Conservation (phyloP, 352 stramenopile genomes). For the Blastocystis sp. region DNA sequence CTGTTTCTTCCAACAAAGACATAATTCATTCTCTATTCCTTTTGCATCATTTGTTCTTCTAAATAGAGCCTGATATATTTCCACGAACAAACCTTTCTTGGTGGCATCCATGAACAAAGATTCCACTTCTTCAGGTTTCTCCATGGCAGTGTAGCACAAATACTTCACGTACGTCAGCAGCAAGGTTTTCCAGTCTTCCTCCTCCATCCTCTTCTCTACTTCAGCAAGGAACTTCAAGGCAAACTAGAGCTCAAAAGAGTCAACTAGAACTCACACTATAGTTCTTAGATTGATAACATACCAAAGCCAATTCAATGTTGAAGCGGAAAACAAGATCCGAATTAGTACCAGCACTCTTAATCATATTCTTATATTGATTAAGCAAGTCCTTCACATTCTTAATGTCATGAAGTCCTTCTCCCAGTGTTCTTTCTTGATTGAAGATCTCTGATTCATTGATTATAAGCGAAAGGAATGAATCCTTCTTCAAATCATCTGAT, state of each 20-base stretch:
- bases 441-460: constrained; percentile 49
- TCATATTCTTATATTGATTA: constrained; percentile 7
- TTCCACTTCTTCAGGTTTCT: not conserved
- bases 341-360: not conserved
- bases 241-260: not conserved
- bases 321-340: not conserved
- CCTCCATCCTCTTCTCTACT: not conserved
- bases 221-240: not conserved
- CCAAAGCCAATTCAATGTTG: constrained; percentile 13
- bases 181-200: not conserved
- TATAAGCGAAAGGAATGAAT: not conserved
- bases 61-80: not conserved
- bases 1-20: not conserved
- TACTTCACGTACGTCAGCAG: not conserved
- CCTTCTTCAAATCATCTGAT: not conserved
- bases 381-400: constrained; percentile 32
- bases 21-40: not conserved
- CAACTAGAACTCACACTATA: not conserved
- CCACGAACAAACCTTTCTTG: too few relatives aligned
- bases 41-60: not conserved
- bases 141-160: not conserved
- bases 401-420: not conserved
- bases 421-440: not conserved
- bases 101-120: too few relatives aligned
- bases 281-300: constrained; percentile 5